Evolutionary conservation across 75 land plant species (phyloP), one percentile per base, ranked within the genome.

Genomic region (Adiantum capillusveneris): DNA sequence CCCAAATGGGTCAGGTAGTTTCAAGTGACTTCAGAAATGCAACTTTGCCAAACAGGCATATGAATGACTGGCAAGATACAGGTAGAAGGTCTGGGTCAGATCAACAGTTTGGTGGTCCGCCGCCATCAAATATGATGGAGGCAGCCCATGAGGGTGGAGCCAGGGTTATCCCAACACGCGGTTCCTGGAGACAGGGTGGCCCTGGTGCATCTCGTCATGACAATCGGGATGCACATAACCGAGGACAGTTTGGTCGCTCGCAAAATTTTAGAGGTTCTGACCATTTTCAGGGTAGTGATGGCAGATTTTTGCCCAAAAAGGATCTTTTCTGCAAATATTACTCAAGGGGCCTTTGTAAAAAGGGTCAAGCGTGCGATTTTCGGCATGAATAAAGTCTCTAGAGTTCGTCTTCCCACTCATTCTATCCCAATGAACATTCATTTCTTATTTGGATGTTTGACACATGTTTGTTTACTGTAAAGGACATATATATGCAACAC

Each of bases 351-450:
- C 56, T 49, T 21, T 73, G 76, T 37, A 53, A 42, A 42, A 66
- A 68, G 43, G 76, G 75, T 30, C 64, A 66, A 22, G 44, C 65
- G 1, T 73, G 76, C 46, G 73, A 57, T 56, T 70, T 64, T 25
- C 28, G 60, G 73, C 73, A 70, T 51, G 66, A 34, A 6, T 70
- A 39, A 56, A 31, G 3, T 9, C 37, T 34, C 9, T 3, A 34
- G 9, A 9, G 37, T 34, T 34, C 7, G 9, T 34, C 37, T 5
- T 3, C 37, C 37, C 9, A 34, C 37, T 34, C 9, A 34, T 34
- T 34, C 9, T 3, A 34, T 34, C 37, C 37, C 37, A 34, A 3
- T n/a, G n/a, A 34, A 9, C 9, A 9, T 34, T 34, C 37, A 34
- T 34, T 34, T 34, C 37, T 34, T 34, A 9, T 34, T 9, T 5